Evolutionary conservation across 2,329 filamentous ascomycete genomes (phyloP), one percentile per base, ranked within the genome.

Genomic region (Colletotrichum trifolii): DNA sequence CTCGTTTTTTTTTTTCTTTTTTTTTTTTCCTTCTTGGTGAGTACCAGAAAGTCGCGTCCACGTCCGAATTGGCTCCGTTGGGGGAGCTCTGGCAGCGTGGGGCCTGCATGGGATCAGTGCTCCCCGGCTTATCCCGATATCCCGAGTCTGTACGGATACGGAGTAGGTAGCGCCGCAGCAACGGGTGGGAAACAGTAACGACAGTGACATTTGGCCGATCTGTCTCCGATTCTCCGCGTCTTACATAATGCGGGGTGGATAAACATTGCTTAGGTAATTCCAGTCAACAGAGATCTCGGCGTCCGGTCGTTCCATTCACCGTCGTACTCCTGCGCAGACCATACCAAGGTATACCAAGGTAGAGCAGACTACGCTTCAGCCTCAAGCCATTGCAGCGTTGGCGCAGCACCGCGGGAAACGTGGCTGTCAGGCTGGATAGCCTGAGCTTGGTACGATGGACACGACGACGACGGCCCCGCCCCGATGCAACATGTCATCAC

Each of bases 401-500:
- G 17, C 54, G 46, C 39, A 48, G 54, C 58, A 49, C 58, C 46
- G 62, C 58, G 58, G 25, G 52, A 39, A 56, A 42, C 15, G 34
- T 38, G 36, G 42, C 11, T 56, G 58, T 56, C 57, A 62, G 58
- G 53, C 45, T 42, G 53, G 35, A 33, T 12, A 56, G 25, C 11
- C n/a, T 35, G 36, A 56, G 25, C 11, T 17, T 35, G 36, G 17
- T 36, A 47, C 35, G 15, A 52, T 47, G 50, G 58, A 36, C 34
- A 50, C 15, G 25, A 54, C 62, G 62, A 50, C 15, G 25, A 54
- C 62, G 62, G 58, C 62, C 58, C 62, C 62, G 47, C 58, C 36
- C 62, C 58, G 52, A 57, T 65, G 62, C 62, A 65, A 25, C 58
- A 62, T 65, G 62, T 65, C 62, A 65, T 62, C 62, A 65, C 52